A percentile compares a stretch with the other conserved stretches of the same genome.
phyloP scores from a whole-genome alignment of 2,329 filamentous ascomycete species.

The Colletotrichum ledebouriae region DNA sequence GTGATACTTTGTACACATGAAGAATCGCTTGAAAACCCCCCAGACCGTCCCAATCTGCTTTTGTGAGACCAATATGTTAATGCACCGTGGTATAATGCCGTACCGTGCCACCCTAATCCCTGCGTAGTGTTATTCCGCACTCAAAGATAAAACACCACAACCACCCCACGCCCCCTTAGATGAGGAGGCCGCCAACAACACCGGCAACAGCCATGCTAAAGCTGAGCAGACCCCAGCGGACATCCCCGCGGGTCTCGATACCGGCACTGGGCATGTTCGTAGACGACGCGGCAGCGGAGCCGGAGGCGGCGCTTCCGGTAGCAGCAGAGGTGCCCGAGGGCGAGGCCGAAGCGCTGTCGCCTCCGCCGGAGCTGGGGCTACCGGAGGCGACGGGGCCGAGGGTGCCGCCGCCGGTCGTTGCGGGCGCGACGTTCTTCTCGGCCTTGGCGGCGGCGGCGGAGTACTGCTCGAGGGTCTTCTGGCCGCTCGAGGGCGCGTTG shows the following conservation, averaged over 20 bases:
- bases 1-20: slow-evolving; percentile 27
- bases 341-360: not conserved
- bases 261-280: slow-evolving; percentile 31
- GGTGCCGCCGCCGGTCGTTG: slow-evolving; percentile 35
- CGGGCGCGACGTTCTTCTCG: slow-evolving; percentile 38
- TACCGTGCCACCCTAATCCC: not conserved
- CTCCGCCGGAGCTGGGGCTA: slow-evolving; percentile 10
- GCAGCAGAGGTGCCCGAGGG: not conserved
- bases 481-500: slow-evolving; percentile 31
- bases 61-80: not conserved
- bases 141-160: not conserved
- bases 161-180: slow-evolving; percentile 5
- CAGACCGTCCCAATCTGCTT: not conserved
- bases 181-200: slow-evolving; percentile 36
- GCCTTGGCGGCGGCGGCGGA: slow-evolving; percentile 28
- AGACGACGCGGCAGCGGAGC: slow-evolving; percentile 6
- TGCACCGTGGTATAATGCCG: slow-evolving; percentile 26
- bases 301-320: not conserved
- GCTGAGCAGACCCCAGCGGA: slow-evolving; percentile 39
- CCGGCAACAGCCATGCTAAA: slow-evolving; percentile 36
- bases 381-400: slow-evolving; percentile 31
- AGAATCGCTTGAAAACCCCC: slow-evolving; percentile 10
- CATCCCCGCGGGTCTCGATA: slow-evolving; percentile 32
- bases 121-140: not conserved
- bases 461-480: slow-evolving; percentile 29